phyloP scores from a whole-genome alignment of 1,284 basidiomycete genomes.

The Sparassis latifolia region DNA sequence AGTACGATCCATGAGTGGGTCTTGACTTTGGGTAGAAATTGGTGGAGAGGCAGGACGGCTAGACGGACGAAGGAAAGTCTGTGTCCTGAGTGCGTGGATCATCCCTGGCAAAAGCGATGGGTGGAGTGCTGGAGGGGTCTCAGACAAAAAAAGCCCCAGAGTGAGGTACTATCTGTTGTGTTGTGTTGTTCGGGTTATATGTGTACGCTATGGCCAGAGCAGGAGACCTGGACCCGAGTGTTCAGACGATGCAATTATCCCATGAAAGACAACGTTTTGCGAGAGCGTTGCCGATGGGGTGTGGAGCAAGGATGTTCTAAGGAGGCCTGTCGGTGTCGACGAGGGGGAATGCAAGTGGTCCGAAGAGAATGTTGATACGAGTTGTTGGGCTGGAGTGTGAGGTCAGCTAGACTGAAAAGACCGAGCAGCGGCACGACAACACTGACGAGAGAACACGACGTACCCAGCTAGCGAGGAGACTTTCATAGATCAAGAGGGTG shows the following conservation, averaged over 20 bases:
- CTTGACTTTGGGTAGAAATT: constrained; percentile 32
- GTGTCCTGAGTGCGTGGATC: constrained; percentile 65
- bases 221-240: constrained; percentile 32
- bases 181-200: constrained; percentile 6
- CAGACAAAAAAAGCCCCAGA: no score
- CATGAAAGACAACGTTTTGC: constrained; percentile 35
- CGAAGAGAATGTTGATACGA: constrained; percentile 52
- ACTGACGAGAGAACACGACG: constrained; percentile 6
- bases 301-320: constrained; percentile 36
- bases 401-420: constrained; percentile 4
- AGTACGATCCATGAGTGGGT: constrained; percentile 35
- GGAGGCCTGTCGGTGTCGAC: constrained; percentile 72
- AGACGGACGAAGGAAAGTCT: constrained; percentile 55
- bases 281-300: constrained; percentile 7
- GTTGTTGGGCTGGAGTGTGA: constrained; percentile 32
- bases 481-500: constrained; percentile 16
- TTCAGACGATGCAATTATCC: constrained; percentile 47
- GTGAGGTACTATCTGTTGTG: no score
- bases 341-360: constrained; percentile 52
- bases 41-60: constrained; percentile 58
- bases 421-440: background rate
- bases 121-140: no score
- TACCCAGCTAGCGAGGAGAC: constrained; percentile 19
- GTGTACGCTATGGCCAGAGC: constrained; percentile 21
- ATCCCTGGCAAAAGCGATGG: constrained; percentile 18